Base-by-base conservation (phyloP, 108 stramenopile genomes). In the Ochromonas danica region DNA sequence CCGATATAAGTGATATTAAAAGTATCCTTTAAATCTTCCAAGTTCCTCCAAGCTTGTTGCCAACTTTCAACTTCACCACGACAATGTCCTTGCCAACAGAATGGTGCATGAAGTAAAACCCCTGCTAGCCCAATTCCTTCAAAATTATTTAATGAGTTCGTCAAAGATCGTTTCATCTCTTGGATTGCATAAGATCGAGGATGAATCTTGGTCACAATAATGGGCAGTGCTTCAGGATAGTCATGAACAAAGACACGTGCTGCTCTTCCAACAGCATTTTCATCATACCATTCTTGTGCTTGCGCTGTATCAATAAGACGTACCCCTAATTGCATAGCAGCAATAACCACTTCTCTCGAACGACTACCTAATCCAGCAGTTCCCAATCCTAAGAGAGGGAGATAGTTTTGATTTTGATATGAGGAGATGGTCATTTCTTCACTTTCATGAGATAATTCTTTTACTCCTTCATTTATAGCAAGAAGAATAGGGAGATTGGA, bases 231-330 rank as follows among this genome's bases (percentile, higher is more conserved):
- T n/a, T 82, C 61, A n/a, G 71, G 0, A n/a, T 43, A 2, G 28
- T 63, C 51, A 3, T 17, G 22, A 71, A 35, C 35, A 43, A 70
- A 36, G 14, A 27, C 25, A 0, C 30, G 31, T 0, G 85, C 6
- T 14, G 85, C 85, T 22, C 38, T 36, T 0, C 83, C 85, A n/a
- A 86, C 78, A 39, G 80, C 83, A 1, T 39, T 80, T 40, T 87
- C 86, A 81, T 81, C 62, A 62, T 87, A 87, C 86, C 86, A 87
- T 61, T 87, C 86, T 17, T 61, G 42, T 6, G 86, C 86, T 83
- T 87, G 85, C 10, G 86, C 86, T 33, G 85, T 82, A 65, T 87
- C 86, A 78, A 87, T 39, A 60, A 84, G 80, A 25, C 85, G 42
- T 39, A 84, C 74, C 42, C 86, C 86, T 3, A 78, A 82, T 2